Percentiles rank a stretch among this genome's conserved stretches.
Evolutionary conservation across 805 yeast genomes (phyloP).

Genomic region (Yarrowia sp.): DNA sequence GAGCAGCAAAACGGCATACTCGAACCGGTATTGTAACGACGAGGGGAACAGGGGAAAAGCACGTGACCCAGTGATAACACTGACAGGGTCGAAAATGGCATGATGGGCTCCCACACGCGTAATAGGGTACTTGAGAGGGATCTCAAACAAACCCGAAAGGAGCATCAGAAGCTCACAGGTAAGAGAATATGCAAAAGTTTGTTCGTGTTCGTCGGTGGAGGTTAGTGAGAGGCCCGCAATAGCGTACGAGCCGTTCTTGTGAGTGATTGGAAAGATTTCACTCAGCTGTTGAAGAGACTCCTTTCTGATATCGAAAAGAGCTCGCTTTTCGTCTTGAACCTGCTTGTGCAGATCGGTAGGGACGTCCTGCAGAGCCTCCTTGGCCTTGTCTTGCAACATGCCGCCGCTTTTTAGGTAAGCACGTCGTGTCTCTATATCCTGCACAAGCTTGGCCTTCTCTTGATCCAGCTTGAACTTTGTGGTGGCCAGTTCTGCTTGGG

Average conservation of each 20-base stretch:
- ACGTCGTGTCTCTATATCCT: slow-evolving; percentile 7
- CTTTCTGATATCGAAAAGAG: neutral
- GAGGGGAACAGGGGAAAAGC: slow-evolving; percentile 37
- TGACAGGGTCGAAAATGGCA: slow-evolving; percentile 30
- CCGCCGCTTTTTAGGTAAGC: slow-evolving; percentile 31
- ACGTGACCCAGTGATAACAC: slow-evolving; percentile 30
- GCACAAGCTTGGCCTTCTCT: slow-evolving; percentile 10
- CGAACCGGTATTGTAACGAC: slow-evolving; percentile 23
- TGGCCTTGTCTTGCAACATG: slow-evolving; percentile 14
- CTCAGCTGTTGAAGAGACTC: neutral
- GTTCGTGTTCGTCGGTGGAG: slow-evolving; percentile 29
- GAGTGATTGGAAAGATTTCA: slow-evolving; percentile 21
- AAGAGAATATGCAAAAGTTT: slow-evolving; percentile 34
- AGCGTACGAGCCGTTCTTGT: slow-evolving; percentile 4
- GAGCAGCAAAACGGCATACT: slow-evolving; percentile 29
- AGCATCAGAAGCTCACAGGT: slow-evolving; percentile 36
- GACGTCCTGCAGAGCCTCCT: neutral
- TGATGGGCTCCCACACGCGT: slow-evolving; percentile 23
- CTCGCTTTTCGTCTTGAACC: slow-evolving; percentile 7
- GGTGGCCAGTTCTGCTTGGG: slow-evolving; percentile 16
- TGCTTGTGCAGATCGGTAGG: neutral
- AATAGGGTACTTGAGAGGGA: slow-evolving; percentile 30
- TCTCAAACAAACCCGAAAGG: slow-evolving; percentile 26
- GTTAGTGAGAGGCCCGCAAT: slow-evolving; percentile 19
- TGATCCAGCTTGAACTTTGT: slow-evolving; percentile 24